Evolutionary conservation across 2,329 filamentous ascomycete species (phyloP), one percentile per base, ranked within the genome.

Genomic region (Colletotrichum horii): DNA sequence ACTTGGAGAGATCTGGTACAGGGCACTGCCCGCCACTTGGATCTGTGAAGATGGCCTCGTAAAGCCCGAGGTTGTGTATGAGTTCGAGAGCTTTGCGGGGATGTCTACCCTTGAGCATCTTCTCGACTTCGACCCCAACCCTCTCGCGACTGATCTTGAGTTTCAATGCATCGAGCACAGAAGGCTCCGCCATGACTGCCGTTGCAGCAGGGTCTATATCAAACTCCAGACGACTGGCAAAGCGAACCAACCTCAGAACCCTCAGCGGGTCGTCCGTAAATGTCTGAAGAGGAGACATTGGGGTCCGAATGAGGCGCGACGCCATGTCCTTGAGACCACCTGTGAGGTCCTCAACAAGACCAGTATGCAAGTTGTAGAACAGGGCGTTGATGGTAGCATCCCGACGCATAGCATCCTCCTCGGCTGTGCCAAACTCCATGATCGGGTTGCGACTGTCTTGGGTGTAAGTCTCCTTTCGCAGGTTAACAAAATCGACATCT

Each of bases 331-430:
- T 82, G 43, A 97, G 86, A 0, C 97, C 96, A 9, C 90, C 90
- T 0, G 95, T 97, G 76, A 97, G 94, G 82, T 99, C 97, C 83
- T 98, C 96, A 43, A 98, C 90, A 74, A 89, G 80, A 38, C 91
- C 90, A 1, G 93, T 95, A 80, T 96, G 93, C 52, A 99, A 87
- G 80, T 98, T 98, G 88, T 97, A 98, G 85, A 98, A 98, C 77
- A 99, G 91, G 28, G 97, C 95, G 83, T 99, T 99, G 76, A 98
- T 93, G 1, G 96, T 98, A 26, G 96, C 96, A 87, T 99, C 96
- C 64, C 96, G 92, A 26, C 96, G 93, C 78, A 96, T 83, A 3
- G 96, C 96, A 84, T 99, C 96, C 83, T 99, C 96, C 82, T 94
- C 90, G 1, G 96, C 93, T 0, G 95, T 98, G 7, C 96, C 97